phyloP scores from a whole-genome alignment of 768 basidiomycete genomes.

The Pulveroboletus sp. region DNA sequence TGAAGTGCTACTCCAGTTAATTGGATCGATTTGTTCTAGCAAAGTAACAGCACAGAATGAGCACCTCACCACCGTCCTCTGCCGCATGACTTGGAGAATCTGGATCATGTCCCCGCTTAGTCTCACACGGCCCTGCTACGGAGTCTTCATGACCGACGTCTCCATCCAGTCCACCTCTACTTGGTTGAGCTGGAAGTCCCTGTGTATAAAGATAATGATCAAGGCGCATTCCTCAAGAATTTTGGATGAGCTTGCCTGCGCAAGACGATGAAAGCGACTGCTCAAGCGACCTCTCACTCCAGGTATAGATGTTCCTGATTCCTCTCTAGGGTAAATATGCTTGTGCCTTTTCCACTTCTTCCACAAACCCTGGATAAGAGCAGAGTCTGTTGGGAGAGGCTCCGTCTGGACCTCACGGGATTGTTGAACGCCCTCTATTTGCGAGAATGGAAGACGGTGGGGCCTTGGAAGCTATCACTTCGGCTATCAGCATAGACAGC shows the following conservation, averaged over 20 bases:
- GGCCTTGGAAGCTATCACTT: slow-evolving; percentile 14
- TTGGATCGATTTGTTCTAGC: slow-evolving; percentile 15
- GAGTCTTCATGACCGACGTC: background rate
- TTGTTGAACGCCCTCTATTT: background rate
- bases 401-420: slow-evolving; percentile 6
- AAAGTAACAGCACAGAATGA: slow-evolving; percentile 27
- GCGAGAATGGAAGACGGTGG: slow-evolving; percentile 3
- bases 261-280: slow-evolving; percentile 11
- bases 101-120: slow-evolving; percentile 2
- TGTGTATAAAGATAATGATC: slow-evolving; percentile 2
- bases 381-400: background rate
- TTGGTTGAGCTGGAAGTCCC: slow-evolving; percentile 3
- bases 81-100: background rate
- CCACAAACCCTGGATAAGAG: slow-evolving; percentile 11
- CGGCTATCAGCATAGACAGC: background rate
- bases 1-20: background rate
- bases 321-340: background rate
- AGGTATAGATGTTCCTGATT: background rate
- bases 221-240: background rate
- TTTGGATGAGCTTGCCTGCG: slow-evolving; percentile 8
- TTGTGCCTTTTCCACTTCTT: slow-evolving; percentile 5
- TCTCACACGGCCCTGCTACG: background rate
- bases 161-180: background rate
- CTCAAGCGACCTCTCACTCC: slow-evolving; percentile 2
- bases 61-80: slow-evolving; percentile 17